phyloP scores from a whole-genome alignment of 2,329 filamentous ascomycete species.

The Diaporthe humulicola region DNA sequence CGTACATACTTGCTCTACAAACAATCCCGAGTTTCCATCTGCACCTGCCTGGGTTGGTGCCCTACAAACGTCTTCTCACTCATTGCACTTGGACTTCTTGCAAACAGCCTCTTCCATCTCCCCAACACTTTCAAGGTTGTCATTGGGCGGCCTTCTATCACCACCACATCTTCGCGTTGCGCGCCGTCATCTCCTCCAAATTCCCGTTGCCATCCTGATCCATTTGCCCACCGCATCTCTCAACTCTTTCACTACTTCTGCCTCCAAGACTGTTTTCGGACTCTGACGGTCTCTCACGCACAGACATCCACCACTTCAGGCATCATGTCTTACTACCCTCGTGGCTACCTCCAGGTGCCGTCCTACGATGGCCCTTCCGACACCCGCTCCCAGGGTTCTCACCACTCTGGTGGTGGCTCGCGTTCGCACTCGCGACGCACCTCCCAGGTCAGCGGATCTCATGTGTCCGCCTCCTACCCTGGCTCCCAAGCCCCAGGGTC shows the following conservation, averaged over 20 bases:
- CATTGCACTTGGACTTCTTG: not conserved
- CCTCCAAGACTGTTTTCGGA: not conserved
- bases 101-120: not conserved
- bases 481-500: constrained; percentile 27
- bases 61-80: not conserved
- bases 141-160: not conserved
- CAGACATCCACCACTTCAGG: not conserved
- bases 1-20: not conserved
- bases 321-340: constrained; percentile 32
- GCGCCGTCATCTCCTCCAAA: not conserved
- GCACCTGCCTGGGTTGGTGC: not conserved
- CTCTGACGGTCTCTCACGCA: constrained; percentile 6
- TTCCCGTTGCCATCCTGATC: not conserved
- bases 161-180: not conserved
- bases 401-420: constrained; percentile 22
- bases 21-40: not conserved
- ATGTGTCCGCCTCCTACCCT: constrained; percentile 21
- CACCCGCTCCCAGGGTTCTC: constrained; percentile 36
- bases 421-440: constrained; percentile 25
- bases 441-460: constrained; percentile 24
- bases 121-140: not conserved
- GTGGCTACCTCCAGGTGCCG: constrained; percentile 24
- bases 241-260: too few relatives aligned
- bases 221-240: not conserved
- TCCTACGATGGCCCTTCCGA: constrained; percentile 38